Evolutionary conservation across 495 filamentous ascomycete species (phyloP), one percentile per base, ranked within the genome.

Genomic region (Xylaria intraflava): DNA sequence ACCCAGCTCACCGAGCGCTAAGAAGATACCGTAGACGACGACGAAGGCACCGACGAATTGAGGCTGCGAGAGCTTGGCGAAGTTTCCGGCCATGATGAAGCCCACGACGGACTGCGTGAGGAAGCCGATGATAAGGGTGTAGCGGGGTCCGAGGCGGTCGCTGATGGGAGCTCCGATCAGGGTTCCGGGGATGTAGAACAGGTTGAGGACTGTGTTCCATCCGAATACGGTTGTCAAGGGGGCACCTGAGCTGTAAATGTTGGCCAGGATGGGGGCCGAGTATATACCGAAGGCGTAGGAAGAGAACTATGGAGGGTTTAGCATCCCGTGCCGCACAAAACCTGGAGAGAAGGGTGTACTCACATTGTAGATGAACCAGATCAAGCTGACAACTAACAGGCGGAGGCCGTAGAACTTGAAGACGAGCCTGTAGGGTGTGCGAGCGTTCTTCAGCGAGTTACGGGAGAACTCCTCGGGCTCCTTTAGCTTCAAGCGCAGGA

Each of bases 351-450:
- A 14, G 50, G 11, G 30, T 6, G 23, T 16, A 38, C 75, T 68
- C 46, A 80, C 72, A 51, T 96, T 87, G 64, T 95, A 96, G 59
- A 94, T 79, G 69, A 94, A 95, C 91, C 91, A 96, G 66, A 96
- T 90, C 22, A 86, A 54, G 49, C 80, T 85, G 41, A 95, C 86
- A 12, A 87, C 69, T 4, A 78, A 56, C 43, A 95, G 69, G n/a
- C 81, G 70, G 49, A 66, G 75, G 65, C 77, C 77, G 73, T 87
- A 89, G 66, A 75, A 82, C 39, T 66, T 73, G 5, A 81, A 58
- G 3, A 78, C 73, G 0, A 82, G 73, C 5, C 50, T 22, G 55
- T 83, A 86, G 0, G 84, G 83, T 1, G 79, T 83, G 50, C 75
- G 74, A 26, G 69, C 69, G 50, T 79, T 59, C 53, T 68, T 56